Base-by-base conservation (phyloP, 495 filamentous ascomycete genomes). In the Talaromyces thailandensis region DNA sequence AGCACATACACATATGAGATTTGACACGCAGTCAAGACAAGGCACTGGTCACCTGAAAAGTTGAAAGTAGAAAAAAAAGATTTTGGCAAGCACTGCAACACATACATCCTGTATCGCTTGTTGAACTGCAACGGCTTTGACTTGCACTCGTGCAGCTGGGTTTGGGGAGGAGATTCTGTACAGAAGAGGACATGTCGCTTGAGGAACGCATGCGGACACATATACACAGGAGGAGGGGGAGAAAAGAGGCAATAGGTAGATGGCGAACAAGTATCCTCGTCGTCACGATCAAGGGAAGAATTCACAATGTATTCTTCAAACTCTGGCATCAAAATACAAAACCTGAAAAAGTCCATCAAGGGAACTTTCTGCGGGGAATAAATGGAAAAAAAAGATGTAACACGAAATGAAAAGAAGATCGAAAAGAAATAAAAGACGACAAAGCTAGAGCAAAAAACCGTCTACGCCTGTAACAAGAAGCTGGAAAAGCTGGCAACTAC, bases 361-460 rank as follows among this genome's bases (percentile, higher is more conserved):
- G 5, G 53, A n/a, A 35, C 55, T 57, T 57, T 35, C 55, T 29
- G 55, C 55, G 26, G 55, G 55, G 55, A 57, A 57, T 57, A 57
- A 35, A 57, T 57, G 35, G 28, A 35, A 24, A 31, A n/a, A 31
- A 57, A 18, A 55, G 23, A 55, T 26, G 51, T 16, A 28, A 55
- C 51, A 29, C 5, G 26, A 55, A 55, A 57, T 57, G 55, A 60
- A 60, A 16, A 48, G 26, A 48, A 28, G 50, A 35, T 31, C 23
- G 14, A 25, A 26, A 16, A 9, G 37, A 61, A 31, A 60, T 50
- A 52, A 24, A 59, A 43, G 32, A 5, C 31, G 35, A 60, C 25
- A 45, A 56, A 56, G 25, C 16, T 26, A 26, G n/a, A 60, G 12
- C 18, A 60, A 31, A 25, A 56, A 57, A 16, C 55, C 29, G n/a